Evolutionary conservation across 306 rosid species (phyloP), one percentile per base, ranked within the genome.

Genomic region (Prunus armeniaca): DNA sequence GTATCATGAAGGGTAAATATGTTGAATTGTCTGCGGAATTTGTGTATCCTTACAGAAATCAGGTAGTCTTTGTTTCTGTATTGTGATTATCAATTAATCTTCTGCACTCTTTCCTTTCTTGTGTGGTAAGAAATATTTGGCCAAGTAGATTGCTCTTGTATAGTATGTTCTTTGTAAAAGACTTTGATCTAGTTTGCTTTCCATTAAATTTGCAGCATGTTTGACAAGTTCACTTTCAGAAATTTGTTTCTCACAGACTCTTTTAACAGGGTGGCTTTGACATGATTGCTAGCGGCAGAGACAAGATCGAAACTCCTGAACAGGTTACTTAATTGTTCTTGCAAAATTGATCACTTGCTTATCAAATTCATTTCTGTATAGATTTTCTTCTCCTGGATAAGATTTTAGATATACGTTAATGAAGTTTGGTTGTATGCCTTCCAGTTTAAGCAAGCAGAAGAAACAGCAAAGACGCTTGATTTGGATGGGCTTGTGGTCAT

Each of bases 241-340:
- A 27, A 12, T 20, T 20, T n/a, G 12, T 15, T 50, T 68, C 12
- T 24, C 72, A 19, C 60, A 9, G 1, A 12, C 50, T 75, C 76
- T 51, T 67, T 78, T 80, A 73, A 12, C 84, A 93, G 98, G 98
- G 98, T 76, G 96, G 98, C 34, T 93, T 93, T 89, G 98, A 93
- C 83, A 93, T 93, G 95, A 93, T 93, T 72, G 72, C 87, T 64
- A 93, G 96, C 73, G 98, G 98, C 67, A 89, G 96, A 84, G 98
- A 93, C 90, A 93, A 93, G 80, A 88, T 93, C 52, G 96, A 93
- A 79, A 93, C 98, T 81, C 95, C 96, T 5, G 95, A 93, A 84
- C 96, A 93, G 91, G 98, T 89, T 72, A 43, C 34, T 22, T 45
- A 18, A 41, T 46, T 73, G 13, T 46, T 25, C 56, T 17, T 22